Percentiles rank a stretch among this genome's conserved stretches.
Conservation (phyloP, 495 filamentous ascomycete genomes). For the Aspergillus campestris region DNA sequence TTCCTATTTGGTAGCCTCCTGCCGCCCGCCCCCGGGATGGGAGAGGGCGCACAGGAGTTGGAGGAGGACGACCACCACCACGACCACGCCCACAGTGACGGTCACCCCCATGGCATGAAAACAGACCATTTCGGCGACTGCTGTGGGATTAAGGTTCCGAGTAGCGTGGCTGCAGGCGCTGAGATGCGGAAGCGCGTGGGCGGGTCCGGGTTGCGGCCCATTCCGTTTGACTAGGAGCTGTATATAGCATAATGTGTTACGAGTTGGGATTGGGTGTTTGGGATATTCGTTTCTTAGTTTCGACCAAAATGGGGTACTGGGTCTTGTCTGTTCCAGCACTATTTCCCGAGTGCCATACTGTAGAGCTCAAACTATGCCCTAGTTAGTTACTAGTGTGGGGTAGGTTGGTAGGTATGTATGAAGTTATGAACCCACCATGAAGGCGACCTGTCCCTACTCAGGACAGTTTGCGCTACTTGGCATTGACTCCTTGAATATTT, state of each 20-base stretch:
- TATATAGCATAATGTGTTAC: neutral
- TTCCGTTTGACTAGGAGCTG: constrained; percentile 73
- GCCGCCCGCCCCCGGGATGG: constrained; percentile 75
- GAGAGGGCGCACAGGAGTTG: constrained; percentile 39
- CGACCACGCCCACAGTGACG: constrained; percentile 54
- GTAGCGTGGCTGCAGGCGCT: constrained; percentile 77
- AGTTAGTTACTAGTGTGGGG: too few species aligned
- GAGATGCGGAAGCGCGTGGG: constrained; percentile 71
- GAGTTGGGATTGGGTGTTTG: too few species aligned
- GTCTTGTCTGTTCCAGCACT: too few species aligned
- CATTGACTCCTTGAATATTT: too few species aligned
- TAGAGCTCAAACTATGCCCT: too few species aligned
- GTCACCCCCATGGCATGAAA: constrained; percentile 46
- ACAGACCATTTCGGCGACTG: constrained; percentile 83
- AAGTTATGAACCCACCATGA: too few species aligned
- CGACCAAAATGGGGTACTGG: too few species aligned
- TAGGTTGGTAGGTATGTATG: too few species aligned
- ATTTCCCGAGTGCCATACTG: too few species aligned
- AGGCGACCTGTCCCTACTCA: too few species aligned
- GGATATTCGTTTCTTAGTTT: too few species aligned
- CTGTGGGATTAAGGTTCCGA: constrained; percentile 97
- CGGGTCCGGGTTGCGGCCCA: constrained; percentile 60
- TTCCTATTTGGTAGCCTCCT: constrained; percentile 86
- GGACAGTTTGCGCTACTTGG: too few species aligned
- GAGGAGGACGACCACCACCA: constrained; percentile 40